Conservation (phyloP, 2,329 filamentous ascomycete genomes). For the Kalmusia sp. region DNA sequence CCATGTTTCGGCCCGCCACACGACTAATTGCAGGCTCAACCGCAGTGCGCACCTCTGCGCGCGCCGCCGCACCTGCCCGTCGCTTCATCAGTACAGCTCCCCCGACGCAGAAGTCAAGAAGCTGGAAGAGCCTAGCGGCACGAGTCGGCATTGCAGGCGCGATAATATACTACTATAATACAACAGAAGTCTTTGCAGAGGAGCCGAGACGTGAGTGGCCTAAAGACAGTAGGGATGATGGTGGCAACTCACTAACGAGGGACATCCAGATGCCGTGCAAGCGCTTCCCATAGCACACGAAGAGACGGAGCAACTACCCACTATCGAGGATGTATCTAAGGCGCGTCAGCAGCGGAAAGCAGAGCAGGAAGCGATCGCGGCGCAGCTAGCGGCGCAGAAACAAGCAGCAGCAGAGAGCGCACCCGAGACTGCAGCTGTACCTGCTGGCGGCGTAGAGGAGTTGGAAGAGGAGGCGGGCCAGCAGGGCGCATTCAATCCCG, state of each 20-base stretch:
- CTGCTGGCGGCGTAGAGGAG: slow-evolving; percentile 55
- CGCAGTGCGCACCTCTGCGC: slow-evolving; percentile 46
- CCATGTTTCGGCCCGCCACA: slow-evolving; percentile 62
- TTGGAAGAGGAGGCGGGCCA: slow-evolving; percentile 83
- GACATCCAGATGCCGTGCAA: slow-evolving; percentile 27
- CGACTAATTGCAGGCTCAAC: slow-evolving; percentile 49
- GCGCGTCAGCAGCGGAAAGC: slow-evolving; percentile 49
- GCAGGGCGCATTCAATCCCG: slow-evolving; percentile 95
- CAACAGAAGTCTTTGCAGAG: slow-evolving; percentile 84
- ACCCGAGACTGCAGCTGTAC: slow-evolving; percentile 20
- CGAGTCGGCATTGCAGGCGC: slow-evolving; percentile 79
- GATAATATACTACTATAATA: slow-evolving; percentile 93
- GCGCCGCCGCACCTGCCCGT: slow-evolving; percentile 44
- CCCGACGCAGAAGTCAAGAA: slow-evolving; percentile 71
- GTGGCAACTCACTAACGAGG: slow-evolving; percentile 19
- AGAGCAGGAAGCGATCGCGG: slow-evolving; percentile 21
- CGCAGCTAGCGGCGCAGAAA: slow-evolving; percentile 28
- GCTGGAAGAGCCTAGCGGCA: slow-evolving; percentile 78
- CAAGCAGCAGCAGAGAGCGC: slow-evolving; percentile 13
- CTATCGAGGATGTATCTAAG: slow-evolving; percentile 53
- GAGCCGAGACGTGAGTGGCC: slow-evolving; percentile 71
- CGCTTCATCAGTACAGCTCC: slow-evolving; percentile 66
- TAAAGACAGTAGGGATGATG: background rate
- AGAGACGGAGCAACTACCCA: slow-evolving; percentile 51
- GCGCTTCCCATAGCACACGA: slow-evolving; percentile 49